Evolutionary conservation across 495 filamentous ascomycete species (phyloP).

Genomic region (Hypoxylon subgilvum): DNA sequence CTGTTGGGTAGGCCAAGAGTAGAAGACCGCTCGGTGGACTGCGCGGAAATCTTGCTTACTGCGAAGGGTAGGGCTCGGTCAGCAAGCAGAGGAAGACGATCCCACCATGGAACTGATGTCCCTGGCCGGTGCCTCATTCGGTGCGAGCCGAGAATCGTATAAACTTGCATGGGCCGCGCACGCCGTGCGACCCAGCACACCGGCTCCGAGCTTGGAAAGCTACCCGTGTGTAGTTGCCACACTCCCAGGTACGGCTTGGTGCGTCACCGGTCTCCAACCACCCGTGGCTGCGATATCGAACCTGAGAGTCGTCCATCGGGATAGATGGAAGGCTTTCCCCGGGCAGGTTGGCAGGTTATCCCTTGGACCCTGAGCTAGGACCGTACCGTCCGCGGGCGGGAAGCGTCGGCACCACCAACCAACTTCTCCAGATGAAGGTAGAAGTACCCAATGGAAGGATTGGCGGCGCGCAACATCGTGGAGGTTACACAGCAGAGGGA

Average conservation of each 20-base stretch:
- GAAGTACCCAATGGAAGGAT: slow-evolving; percentile 8
- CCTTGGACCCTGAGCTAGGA: not conserved
- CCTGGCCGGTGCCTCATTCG: slow-evolving; percentile 15
- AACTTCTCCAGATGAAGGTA: not conserved
- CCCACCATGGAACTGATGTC: slow-evolving; percentile 11
- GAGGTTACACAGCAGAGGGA: slow-evolving; percentile 33
- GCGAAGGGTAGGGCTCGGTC: slow-evolving; percentile 10
- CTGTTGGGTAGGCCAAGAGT: slow-evolving; percentile 14
- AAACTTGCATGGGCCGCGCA: slow-evolving; percentile 14
- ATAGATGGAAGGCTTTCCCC: no score
- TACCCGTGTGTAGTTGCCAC: slow-evolving; percentile 1
- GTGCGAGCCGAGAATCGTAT: slow-evolving; percentile 27
- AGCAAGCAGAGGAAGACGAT: not conserved
- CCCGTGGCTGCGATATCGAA: no score
- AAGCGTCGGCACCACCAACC: not conserved
- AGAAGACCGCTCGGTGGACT: slow-evolving; percentile 4
- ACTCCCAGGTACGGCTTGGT: not conserved
- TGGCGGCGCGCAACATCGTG: slow-evolving; percentile 11
- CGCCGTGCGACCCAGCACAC: slow-evolving; percentile 18
- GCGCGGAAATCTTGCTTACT: not conserved
- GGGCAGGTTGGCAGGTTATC: not conserved
- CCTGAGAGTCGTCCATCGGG: no score
- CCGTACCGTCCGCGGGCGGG: slow-evolving; percentile 6
- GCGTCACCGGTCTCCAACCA: not conserved
- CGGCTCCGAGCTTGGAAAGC: slow-evolving; percentile 2